These are phyloP conservation scores for Carex myosuroides DNA, from an alignment of 176 grass and related monocot genomes.

Conservation along the genomic window DNA sequence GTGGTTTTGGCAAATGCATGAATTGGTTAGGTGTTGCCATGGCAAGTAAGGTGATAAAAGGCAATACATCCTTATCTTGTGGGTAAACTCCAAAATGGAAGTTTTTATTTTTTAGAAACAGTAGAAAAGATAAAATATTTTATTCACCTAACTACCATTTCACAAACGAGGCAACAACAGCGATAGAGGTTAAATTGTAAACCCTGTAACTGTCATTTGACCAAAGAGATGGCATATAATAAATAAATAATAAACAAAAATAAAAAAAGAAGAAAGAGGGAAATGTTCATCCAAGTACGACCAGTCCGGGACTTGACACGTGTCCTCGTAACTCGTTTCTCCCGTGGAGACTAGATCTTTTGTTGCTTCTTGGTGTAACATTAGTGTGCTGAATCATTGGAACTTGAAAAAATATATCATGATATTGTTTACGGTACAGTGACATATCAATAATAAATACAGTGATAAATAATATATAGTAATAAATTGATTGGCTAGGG, in stretches of 20 bases:
- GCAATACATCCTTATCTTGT: slow-evolving; percentile 3
- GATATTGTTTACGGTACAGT: not conserved
- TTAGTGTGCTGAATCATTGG: not conserved
- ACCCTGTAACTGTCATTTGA: not conserved
- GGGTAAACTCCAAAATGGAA: slow-evolving; percentile 12
- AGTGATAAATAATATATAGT: not conserved
- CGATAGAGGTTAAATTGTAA: not conserved
- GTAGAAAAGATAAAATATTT: not conserved
- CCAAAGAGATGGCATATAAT: not conserved
- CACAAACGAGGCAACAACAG: not conserved
- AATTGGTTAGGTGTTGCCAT: slow-evolving; percentile 8
- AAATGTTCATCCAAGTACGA: not conserved
- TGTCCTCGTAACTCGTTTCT: not conserved
- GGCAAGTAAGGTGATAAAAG: not conserved
- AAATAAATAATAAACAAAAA: not conserved
- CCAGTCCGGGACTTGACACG: not conserved
- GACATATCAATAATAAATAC: not conserved
- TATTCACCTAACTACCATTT: not conserved
- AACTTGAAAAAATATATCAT: not conserved
- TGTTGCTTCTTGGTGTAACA: not conserved
- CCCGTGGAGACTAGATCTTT: not conserved
- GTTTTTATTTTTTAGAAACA: not conserved
- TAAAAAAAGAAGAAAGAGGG: not conserved
- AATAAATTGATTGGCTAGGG: not conserved
- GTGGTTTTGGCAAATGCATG: slow-evolving; percentile 18